Percentiles rank a stretch among this genome's conserved stretches.
These are phyloP conservation scores for Xylariaceae sp. DNA, from an alignment of 2,329 filamentous ascomycete species.

Conservation along the genomic window DNA sequence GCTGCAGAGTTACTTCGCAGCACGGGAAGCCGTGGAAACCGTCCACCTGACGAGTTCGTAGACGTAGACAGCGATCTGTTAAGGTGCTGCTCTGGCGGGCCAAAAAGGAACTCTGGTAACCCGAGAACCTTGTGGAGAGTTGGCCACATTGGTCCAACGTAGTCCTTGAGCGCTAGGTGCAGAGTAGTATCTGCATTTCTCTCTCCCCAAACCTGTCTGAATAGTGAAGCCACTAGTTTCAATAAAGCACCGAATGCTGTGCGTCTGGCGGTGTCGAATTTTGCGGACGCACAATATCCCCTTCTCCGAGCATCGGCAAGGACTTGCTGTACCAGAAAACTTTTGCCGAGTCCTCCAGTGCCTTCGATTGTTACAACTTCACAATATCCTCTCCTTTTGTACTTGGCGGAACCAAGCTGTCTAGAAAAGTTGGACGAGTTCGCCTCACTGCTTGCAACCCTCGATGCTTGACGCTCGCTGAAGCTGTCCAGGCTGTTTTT, in stretches of 20 bases:
- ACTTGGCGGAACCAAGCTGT: slow-evolving; percentile 56
- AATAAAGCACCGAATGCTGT: slow-evolving; percentile 63
- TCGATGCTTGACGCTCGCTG: slow-evolving; percentile 41
- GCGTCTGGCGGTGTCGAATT: slow-evolving; percentile 61
- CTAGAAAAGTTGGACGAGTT: slow-evolving; percentile 51
- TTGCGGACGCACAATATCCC: slow-evolving; percentile 64
- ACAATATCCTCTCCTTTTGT: slow-evolving; percentile 60
- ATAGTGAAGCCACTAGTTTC: slow-evolving; percentile 63
- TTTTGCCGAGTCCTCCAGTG: slow-evolving; percentile 63
- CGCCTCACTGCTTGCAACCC: slow-evolving; percentile 42
- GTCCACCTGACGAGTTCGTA: slow-evolving; percentile 30
- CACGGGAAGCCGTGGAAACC: slow-evolving; percentile 31
- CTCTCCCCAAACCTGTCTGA: slow-evolving; percentile 67
- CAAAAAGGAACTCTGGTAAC: slow-evolving; percentile 68
- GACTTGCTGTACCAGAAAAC: slow-evolving; percentile 61
- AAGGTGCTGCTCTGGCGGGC: slow-evolving; percentile 41
- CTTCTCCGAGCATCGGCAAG: slow-evolving; percentile 58
- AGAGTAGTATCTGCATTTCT: slow-evolving; percentile 63
- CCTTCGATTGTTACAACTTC: slow-evolving; percentile 63
- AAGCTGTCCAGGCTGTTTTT: slow-evolving; percentile 46
- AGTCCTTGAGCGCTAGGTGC: slow-evolving; percentile 59
- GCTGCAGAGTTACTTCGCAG: slow-evolving; percentile 50
- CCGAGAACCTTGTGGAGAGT: slow-evolving; percentile 60
- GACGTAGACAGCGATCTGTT: slow-evolving; percentile 37
- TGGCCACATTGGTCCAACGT: slow-evolving; percentile 63